Conservation (phyloP, 108 stramenopile species). For the Cyclotella kingstonii region DNA sequence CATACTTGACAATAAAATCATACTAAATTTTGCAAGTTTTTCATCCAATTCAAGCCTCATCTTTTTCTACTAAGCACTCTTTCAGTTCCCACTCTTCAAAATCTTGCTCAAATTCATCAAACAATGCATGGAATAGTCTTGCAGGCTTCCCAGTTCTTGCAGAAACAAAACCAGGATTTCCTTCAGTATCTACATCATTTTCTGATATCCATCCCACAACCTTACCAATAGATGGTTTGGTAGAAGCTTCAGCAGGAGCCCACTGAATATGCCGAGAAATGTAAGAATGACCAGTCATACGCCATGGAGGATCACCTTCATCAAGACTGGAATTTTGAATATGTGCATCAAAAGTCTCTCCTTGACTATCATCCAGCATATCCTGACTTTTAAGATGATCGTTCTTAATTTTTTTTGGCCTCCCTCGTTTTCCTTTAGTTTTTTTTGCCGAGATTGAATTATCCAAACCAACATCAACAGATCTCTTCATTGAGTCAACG, state of each 20-base stretch:
- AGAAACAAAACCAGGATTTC: constrained; percentile 78
- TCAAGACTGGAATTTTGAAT: constrained; percentile 18
- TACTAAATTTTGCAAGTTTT: neutral
- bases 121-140: constrained; percentile 69
- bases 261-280: constrained; percentile 53
- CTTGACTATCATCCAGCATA: constrained; percentile 13
- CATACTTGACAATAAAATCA: too few species aligned
- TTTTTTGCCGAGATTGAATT: neutral
- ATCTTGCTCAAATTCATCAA: constrained; percentile 75
- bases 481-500: constrained; percentile 61
- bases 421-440: constrained; percentile 1
- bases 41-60: neutral
- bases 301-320: constrained; percentile 84
- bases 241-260: constrained; percentile 23
- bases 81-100: constrained; percentile 76
- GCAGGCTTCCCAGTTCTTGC: constrained; percentile 68
- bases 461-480: constrained; percentile 25
- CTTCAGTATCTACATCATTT: constrained; percentile 74
- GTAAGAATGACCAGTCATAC: constrained; percentile 57
- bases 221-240: constrained; percentile 52
- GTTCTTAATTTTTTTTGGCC: constrained; percentile 2
- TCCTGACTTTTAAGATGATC: constrained; percentile 6
- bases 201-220: constrained; percentile 75
- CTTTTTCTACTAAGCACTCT: constrained; percentile 49
- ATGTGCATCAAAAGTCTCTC: neutral